These are phyloP conservation scores for Gymnopus androsaceus DNA, from an alignment of 1,284 basidiomycete genomes.

Conservation along the genomic window DNA sequence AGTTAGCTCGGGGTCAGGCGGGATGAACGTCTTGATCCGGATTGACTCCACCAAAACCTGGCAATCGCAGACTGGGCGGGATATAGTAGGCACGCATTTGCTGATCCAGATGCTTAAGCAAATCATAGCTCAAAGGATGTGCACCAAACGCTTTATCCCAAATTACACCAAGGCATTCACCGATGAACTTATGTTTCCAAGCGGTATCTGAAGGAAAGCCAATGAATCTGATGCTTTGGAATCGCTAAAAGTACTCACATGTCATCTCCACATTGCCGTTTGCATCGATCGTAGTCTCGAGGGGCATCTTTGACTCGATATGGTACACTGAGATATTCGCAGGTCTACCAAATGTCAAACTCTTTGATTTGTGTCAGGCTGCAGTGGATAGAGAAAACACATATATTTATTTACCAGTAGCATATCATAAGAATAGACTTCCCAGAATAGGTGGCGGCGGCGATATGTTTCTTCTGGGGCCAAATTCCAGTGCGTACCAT, in stretches of 20 bases:
- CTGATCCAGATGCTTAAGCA: constrained; percentile 62
- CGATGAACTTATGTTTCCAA: constrained; percentile 66
- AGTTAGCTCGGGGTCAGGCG: constrained; percentile 4
- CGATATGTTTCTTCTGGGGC: constrained; percentile 57
- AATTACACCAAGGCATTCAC: constrained; percentile 60
- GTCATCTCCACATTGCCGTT: constrained; percentile 63
- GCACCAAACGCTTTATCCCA: constrained; percentile 69
- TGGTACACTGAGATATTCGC: constrained; percentile 62
- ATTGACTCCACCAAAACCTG: constrained; percentile 49
- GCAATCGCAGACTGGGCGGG: constrained; percentile 63
- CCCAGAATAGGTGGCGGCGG: constrained; percentile 64
- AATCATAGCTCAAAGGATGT: constrained; percentile 57
- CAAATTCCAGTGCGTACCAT: constrained; percentile 68
- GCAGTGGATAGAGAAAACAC: not conserved
- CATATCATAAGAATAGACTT: constrained; percentile 65
- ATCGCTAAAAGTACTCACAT: constrained; percentile 47
- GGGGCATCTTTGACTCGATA: constrained; percentile 63
- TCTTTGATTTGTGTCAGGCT: constrained; percentile 37
- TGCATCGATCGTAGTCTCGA: constrained; percentile 48
- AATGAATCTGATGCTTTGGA: not conserved
- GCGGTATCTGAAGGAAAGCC: constrained; percentile 47
- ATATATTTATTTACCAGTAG: constrained; percentile 55
- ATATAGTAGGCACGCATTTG: constrained; percentile 53
- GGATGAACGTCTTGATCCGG: constrained; percentile 11
- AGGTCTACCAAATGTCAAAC: constrained; percentile 67